Conservation (phyloP, 176 grass and related monocot species). For the Secale cereale region DNA sequence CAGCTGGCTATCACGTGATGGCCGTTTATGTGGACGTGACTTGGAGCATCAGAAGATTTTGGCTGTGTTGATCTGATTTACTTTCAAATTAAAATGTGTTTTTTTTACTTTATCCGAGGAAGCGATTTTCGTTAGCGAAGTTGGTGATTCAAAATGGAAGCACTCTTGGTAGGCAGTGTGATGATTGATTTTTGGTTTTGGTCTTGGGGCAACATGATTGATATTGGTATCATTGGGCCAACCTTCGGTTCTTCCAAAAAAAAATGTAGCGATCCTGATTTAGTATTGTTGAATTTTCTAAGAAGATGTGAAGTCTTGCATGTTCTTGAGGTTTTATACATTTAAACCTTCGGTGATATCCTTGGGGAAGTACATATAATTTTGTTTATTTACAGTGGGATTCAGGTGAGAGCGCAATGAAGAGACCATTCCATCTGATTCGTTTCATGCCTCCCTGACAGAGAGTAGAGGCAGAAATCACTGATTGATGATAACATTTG, state of each 20-base stretch:
- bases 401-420: conserved; percentile 51
- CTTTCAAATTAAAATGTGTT: too few relatives aligned
- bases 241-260: conserved; percentile 6
- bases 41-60: too few relatives aligned
- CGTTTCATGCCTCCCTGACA: background rate
- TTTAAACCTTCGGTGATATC: background rate
- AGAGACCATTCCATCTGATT: background rate
- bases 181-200: conserved; percentile 11
- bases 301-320: background rate
- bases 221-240: conserved; percentile 2
- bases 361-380: background rate
- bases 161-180: background rate
- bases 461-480: background rate
- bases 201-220: background rate
- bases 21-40: too few relatives aligned
- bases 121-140: too few relatives aligned
- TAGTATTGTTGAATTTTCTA: background rate
- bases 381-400: too few relatives aligned
- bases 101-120: too few relatives aligned
- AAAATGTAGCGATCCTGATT: background rate
- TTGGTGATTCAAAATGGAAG: too few relatives aligned
- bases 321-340: background rate
- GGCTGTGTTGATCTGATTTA: too few relatives aligned
- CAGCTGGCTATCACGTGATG: too few relatives aligned
- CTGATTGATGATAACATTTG: background rate